Evolutionary conservation across 1,139 yeast species (phyloP).

Genomic region (Nadsonia starkeyi-henricii): DNA sequence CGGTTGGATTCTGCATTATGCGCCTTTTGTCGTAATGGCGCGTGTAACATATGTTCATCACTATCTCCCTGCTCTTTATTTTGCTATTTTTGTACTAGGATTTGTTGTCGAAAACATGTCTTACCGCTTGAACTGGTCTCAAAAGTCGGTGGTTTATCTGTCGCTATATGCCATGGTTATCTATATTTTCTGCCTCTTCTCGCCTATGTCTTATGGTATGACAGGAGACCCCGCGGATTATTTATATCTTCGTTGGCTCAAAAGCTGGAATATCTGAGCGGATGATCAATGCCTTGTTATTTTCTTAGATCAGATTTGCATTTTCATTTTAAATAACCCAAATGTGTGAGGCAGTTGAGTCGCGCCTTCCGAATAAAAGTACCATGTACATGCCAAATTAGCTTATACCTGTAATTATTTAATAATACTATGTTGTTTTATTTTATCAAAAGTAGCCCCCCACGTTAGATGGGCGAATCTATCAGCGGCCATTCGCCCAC

Average conservation of each 20-base stretch:
- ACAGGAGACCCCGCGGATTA: conserved; percentile 60
- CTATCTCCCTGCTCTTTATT: conserved; percentile 89
- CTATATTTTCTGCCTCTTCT: conserved; percentile 57
- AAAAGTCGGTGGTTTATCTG: conserved; percentile 19
- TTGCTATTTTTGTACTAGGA: conserved; percentile 74
- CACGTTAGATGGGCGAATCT: too few species aligned
- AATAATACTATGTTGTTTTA: too few species aligned
- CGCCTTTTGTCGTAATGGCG: conserved; percentile 88
- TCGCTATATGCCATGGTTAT: conserved; percentile 41
- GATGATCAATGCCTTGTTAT: too few species aligned
- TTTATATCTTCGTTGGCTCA: conserved; percentile 60
- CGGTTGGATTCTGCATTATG: conserved; percentile 89
- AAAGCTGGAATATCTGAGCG: conserved; percentile 54
- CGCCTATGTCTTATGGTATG: conserved; percentile 83
- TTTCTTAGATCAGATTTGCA: too few species aligned
- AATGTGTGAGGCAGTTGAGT: too few species aligned
- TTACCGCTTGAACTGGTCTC: conserved; percentile 19
- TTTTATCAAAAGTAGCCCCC: too few species aligned
- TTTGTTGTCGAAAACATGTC: conserved; percentile 60
- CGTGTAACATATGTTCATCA: conserved; percentile 97
- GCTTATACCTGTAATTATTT: too few species aligned
- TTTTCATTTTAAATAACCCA: too few species aligned
- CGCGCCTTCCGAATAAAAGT: too few species aligned
- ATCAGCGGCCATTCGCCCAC: too few species aligned
- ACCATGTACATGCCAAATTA: too few species aligned